Evolutionary conservation across 208 protist genomes (phyloP).

Genomic region (Crithidia expoeki): DNA sequence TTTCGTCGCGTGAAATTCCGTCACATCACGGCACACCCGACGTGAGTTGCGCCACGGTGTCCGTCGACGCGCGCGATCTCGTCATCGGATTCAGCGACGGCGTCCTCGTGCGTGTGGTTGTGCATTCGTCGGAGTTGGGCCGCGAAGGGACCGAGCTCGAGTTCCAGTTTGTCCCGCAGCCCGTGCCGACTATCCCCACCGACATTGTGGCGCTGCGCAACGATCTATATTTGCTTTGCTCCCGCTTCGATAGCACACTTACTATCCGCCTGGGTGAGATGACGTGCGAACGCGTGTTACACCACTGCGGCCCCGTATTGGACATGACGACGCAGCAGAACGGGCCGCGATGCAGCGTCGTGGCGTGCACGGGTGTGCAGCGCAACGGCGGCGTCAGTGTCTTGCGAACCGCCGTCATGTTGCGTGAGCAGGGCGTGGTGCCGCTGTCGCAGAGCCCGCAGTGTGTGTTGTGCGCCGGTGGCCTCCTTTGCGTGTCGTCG

Average conservation of each 20-base stretch:
- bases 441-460: conserved; percentile 13
- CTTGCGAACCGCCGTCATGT: conserved; percentile 62
- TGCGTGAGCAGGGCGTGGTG: conserved; percentile 30
- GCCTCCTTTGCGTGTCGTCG: conserved; percentile 23
- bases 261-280: conserved; percentile 44
- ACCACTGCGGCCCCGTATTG: conserved; percentile 77
- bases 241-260: conserved; percentile 57
- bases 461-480: conserved; percentile 25
- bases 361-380: conserved; percentile 75
- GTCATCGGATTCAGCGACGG: conserved; percentile 42
- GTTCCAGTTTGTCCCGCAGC: conserved; percentile 34
- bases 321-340: conserved; percentile 62
- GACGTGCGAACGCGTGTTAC: conserved; percentile 42
- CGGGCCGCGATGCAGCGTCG: conserved; percentile 52
- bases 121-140: not conserved
- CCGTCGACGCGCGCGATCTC: conserved; percentile 19
- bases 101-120: conserved; percentile 28
- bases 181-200: conserved; percentile 34
- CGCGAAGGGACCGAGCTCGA: conserved; percentile 24
- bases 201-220: conserved; percentile 19
- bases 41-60: conserved; percentile 29
- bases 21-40: conserved; percentile 16
- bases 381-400: conserved; percentile 67
- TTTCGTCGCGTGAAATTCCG: conserved; percentile 30
- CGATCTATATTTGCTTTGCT: conserved; percentile 56